phyloP scores from a whole-genome alignment of 1,284 basidiomycete genomes.

The Trametes hirsuta region DNA sequence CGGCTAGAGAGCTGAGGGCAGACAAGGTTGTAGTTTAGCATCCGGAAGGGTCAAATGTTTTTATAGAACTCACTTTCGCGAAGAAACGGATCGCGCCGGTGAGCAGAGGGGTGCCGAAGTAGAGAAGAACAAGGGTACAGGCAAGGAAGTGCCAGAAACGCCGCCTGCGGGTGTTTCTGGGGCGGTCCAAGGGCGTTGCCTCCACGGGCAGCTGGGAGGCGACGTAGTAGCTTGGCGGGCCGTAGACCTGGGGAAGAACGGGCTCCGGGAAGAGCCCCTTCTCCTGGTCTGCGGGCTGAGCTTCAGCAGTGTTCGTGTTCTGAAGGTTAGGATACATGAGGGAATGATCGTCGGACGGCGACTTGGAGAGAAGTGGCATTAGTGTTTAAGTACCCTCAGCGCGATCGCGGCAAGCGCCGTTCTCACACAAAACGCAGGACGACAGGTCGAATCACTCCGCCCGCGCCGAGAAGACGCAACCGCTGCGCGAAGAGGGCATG shows the following conservation, averaged over 20 bases:
- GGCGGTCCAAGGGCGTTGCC: conserved; percentile 1
- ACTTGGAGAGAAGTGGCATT: not conserved
- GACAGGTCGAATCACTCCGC: not conserved
- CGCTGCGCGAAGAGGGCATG: conserved; percentile 3
- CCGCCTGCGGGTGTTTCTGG: conserved; percentile 16
- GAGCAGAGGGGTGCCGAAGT: conserved; percentile 8
- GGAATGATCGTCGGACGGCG: not conserved
- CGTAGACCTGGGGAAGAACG: not conserved
- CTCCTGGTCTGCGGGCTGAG: not conserved
- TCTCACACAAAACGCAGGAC: not conserved
- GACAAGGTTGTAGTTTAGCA: too few relatives aligned
- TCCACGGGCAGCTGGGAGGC: conserved; percentile 1
- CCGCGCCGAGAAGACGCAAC: not conserved
- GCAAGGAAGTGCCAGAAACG: conserved; percentile 21
- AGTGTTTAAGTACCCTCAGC: not conserved
- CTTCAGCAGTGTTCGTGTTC: conserved; percentile 1
- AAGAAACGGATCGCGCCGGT: not conserved
- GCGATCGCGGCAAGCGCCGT: not conserved
- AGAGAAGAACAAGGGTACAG: conserved; percentile 10
- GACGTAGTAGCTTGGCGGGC: conserved; percentile 3
- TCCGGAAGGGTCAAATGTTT: too few relatives aligned
- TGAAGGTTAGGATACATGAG: conserved; percentile 11
- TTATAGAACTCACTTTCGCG: not conserved
- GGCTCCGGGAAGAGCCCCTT: conserved; percentile 2
- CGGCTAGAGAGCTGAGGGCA: not conserved